phyloP scores from a whole-genome alignment of 192 early-diverging fungal species.

The Pilaira anomala region DNA sequence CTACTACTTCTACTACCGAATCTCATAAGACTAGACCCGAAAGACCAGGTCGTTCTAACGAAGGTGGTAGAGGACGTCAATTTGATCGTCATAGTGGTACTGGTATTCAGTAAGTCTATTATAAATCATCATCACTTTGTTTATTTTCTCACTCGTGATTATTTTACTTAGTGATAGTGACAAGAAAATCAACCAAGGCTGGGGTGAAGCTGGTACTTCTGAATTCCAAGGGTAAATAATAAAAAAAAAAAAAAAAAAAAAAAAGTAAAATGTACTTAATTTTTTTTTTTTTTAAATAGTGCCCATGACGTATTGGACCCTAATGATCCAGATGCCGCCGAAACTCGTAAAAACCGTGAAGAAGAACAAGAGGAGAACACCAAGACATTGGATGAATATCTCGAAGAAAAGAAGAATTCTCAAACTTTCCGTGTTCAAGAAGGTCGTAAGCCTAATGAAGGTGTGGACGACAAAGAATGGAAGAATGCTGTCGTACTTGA shows the following conservation, averaged over 20 bases:
- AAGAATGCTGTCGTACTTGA: slow-evolving; percentile 68
- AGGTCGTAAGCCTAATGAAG: slow-evolving; percentile 86
- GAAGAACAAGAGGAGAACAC: slow-evolving; percentile 66
- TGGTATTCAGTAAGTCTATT: slow-evolving; percentile 43
- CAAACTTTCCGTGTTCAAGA: slow-evolving; percentile 46
- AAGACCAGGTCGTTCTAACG: neutral
- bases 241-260: too few relatives aligned
- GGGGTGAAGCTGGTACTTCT: slow-evolving; percentile 64
- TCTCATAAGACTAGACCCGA: neutral
- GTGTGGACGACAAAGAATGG: slow-evolving; percentile 77
- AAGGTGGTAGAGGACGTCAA: slow-evolving; percentile 40
- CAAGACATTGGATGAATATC: slow-evolving; percentile 84
- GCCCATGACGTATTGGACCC: slow-evolving; percentile 18
- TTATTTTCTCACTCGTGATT: neutral
- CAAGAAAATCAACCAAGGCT: slow-evolving; percentile 86
- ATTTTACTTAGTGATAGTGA: slow-evolving; percentile 57
- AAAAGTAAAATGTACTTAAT: neutral
- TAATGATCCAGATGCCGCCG: slow-evolving; percentile 27
- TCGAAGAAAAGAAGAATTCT: slow-evolving; percentile 61
- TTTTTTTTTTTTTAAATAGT: slow-evolving; percentile 1
- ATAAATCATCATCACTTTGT: neutral
- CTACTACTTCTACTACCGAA: neutral
- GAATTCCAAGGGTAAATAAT: slow-evolving; percentile 47
- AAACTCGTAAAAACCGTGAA: slow-evolving; percentile 36
- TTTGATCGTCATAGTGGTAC: slow-evolving; percentile 83